phyloP scores from a whole-genome alignment of 2,329 filamentous ascomycete genomes.

The Pseudogymnoascus sp. region DNA sequence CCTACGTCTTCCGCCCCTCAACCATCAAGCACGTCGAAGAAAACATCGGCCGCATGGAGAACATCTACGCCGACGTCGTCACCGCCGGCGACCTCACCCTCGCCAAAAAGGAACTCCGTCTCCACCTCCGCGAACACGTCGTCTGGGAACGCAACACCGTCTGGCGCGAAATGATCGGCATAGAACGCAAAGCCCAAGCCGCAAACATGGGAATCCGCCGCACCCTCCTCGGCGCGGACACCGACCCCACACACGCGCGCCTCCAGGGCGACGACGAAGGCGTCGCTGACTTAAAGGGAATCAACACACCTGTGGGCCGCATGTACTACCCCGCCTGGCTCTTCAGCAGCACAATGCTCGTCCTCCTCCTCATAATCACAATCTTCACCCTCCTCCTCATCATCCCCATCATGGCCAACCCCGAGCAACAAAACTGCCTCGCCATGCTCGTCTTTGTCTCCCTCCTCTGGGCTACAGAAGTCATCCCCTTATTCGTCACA shows the following conservation, averaged over 20 bases:
- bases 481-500: constrained; percentile 94
- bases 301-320: constrained; percentile 71
- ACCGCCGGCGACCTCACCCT: constrained; percentile 69
- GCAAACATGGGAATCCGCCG: constrained; percentile 75
- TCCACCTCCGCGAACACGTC: constrained; percentile 90
- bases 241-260: constrained; percentile 56
- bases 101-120: constrained; percentile 75
- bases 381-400: constrained; percentile 68
- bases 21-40: constrained; percentile 64
- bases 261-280: constrained; percentile 79
- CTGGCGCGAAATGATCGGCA: constrained; percentile 97
- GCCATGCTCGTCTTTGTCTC: constrained; percentile 91
- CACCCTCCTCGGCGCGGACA: constrained; percentile 68
- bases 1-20: constrained; percentile 70
- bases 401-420: constrained; percentile 72
- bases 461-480: constrained; percentile 93
- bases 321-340: constrained; percentile 74
- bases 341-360: constrained; percentile 71
- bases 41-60: constrained; percentile 66
- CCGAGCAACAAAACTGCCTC: constrained; percentile 92
- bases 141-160: constrained; percentile 99
- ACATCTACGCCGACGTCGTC: constrained; percentile 70
- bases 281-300: constrained; percentile 51
- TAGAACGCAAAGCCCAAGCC: constrained; percentile 90
- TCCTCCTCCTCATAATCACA: constrained; percentile 58